Evolutionary conservation across 257 asterid species (phyloP).

Genomic region (Salvia rosmarinus): DNA sequence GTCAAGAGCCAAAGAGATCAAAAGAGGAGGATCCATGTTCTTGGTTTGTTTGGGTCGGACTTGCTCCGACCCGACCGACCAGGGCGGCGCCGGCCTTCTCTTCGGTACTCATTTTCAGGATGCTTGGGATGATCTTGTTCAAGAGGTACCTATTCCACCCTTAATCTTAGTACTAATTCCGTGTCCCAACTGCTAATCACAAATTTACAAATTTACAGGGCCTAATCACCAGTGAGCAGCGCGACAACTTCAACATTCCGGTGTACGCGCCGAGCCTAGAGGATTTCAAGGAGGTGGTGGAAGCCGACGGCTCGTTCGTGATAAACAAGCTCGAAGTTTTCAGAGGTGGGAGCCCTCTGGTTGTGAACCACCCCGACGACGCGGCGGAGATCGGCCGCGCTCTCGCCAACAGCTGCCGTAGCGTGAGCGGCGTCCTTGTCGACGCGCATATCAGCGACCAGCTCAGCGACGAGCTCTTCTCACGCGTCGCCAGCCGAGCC

Average conservation of each 20-base stretch:
- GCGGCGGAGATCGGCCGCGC: constrained; percentile 89
- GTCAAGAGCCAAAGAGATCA: constrained; percentile 75
- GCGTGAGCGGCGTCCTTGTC: constrained; percentile 86
- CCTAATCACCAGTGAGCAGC: constrained; percentile 64
- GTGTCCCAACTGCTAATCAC: neutral
- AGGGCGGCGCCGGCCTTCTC: constrained; percentile 95
- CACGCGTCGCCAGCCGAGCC: constrained; percentile 70
- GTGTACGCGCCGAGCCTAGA: constrained; percentile 88
- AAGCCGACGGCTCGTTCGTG: constrained; percentile 66
- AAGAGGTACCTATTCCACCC: constrained; percentile 51
- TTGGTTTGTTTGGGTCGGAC: constrained; percentile 88
- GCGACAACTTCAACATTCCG: constrained; percentile 91
- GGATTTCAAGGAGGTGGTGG: constrained; percentile 93
- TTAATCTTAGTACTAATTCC: no score
- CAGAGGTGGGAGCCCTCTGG: constrained; percentile 93
- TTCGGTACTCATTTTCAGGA: constrained; percentile 95
- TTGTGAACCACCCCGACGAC: constrained; percentile 75
- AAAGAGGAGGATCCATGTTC: constrained; percentile 92
- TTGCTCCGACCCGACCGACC: constrained; percentile 77
- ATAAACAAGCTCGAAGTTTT: constrained; percentile 75
- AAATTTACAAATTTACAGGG: constrained; percentile 47
- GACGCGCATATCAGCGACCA: constrained; percentile 89
- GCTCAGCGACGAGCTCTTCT: constrained; percentile 75
- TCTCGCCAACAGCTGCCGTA: constrained; percentile 80
- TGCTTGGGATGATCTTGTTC: constrained; percentile 98